Percentiles rank a stretch among this genome's conserved stretches.
These are phyloP conservation scores for Eutypella sp. DNA, from an alignment of 2,329 filamentous ascomycete genomes.

Conservation along the genomic window DNA sequence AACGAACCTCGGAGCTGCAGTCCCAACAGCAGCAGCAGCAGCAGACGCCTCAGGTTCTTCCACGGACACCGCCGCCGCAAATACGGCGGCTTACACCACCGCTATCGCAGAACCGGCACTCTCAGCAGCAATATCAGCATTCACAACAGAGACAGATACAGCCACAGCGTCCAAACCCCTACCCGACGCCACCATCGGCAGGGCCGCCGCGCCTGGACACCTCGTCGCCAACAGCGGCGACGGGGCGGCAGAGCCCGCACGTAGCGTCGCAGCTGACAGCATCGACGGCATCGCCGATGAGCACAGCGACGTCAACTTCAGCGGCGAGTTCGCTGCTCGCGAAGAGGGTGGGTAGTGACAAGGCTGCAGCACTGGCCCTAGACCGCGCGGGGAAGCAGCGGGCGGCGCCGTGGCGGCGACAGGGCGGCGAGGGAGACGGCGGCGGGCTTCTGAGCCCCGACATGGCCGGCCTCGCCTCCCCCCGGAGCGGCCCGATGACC, in stretches of 20 bases:
- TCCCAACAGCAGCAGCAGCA: slow-evolving; percentile 16
- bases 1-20: slow-evolving; percentile 1
- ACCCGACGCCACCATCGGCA: slow-evolving; percentile 1
- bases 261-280: slow-evolving; percentile 17
- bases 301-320: slow-evolving; percentile 23
- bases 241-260: slow-evolving; percentile 4
- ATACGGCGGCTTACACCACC: slow-evolving; percentile 11
- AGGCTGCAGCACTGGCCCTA: slow-evolving; percentile 42
- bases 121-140: slow-evolving; percentile 6
- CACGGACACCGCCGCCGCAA: slow-evolving; percentile 5
- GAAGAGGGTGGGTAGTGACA: slow-evolving; percentile 47
- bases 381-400: slow-evolving; percentile 19
- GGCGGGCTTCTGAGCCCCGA: slow-evolving; percentile 18
- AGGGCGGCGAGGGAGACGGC: slow-evolving; percentile 5
- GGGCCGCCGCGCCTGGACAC: slow-evolving; percentile 7
- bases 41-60: slow-evolving; percentile 11
- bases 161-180: slow-evolving; percentile 3
- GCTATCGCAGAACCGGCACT: slow-evolving; percentile 9
- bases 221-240: not conserved
- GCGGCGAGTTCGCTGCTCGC: slow-evolving; percentile 42
- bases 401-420: slow-evolving; percentile 20
- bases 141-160: slow-evolving; percentile 2
- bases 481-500: slow-evolving; percentile 4
- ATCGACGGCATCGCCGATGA: slow-evolving; percentile 19
- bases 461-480: slow-evolving; percentile 11